Base-by-base conservation (phyloP, 805 yeast species). In the Yueomyces sinensis region DNA sequence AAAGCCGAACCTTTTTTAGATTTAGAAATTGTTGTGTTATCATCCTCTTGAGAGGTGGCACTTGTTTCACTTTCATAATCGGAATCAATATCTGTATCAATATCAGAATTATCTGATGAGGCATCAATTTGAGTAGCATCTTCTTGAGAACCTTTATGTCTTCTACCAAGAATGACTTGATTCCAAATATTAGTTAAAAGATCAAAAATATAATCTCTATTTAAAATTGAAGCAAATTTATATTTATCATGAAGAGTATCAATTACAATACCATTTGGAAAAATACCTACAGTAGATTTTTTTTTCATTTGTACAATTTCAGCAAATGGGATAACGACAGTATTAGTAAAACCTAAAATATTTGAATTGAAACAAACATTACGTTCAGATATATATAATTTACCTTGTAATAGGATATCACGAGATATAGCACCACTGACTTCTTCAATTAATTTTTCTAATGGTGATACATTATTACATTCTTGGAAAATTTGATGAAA, bases 401-500 rank as follows among this genome's bases (percentile, higher is more conserved):
- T 65, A 14, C 87, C 87, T 41, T 79, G 87, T n/a, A 76, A 63
- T 23, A 79, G 54, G 27, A 79, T 74, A 44, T 79, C 86, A 35
- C 69, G 65, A 14, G 76, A 73, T 20, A 70, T 59, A 0, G 86
- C 86, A 58, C 86, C 77, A 16, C 73, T 65, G 45, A 61, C 73
- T 41, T 76, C 83, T 19, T 68, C 74, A 29, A 77, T 59, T n/a
- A 76, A 59, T 24, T 62, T 54, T 44, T 78, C 87, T 18, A 31
- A 33, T 17, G 54, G 37, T 3, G 73, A 70, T 1, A 77, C 47
- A 4, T 47, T 53, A 4, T 54, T 31, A 16, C 29, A n/a, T 30
- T 68, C 67, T 30, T 71, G 67, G 53, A 78, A 78, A 13, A 68
- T 45, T 32, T 65, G 67, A 46, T 76, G 83, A 50, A 76, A 76